phyloP scores from a whole-genome alignment of 345 rosid genomes.

The Eucalyptus sp. region DNA sequence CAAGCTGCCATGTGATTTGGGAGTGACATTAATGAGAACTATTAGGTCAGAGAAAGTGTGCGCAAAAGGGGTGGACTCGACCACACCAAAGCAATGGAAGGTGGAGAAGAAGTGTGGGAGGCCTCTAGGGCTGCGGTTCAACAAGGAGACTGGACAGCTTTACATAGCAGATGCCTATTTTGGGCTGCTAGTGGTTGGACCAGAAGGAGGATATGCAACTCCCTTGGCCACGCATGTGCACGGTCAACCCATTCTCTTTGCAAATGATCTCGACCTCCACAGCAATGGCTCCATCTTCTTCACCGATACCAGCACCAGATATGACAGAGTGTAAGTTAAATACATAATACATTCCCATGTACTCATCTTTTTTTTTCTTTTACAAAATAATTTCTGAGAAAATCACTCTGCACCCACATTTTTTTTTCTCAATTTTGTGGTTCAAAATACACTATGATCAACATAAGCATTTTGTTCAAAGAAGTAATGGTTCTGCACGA shows the following conservation, averaged over 20 bases:
- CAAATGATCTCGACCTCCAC: slow-evolving; percentile 87
- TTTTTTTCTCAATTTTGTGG: neutral
- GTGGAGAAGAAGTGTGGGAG: slow-evolving; percentile 78
- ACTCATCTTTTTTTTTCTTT: neutral
- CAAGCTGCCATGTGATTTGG: neutral
- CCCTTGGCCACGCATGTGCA: slow-evolving; percentile 64
- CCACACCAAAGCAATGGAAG: slow-evolving; percentile 86
- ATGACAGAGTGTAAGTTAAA: slow-evolving; percentile 64
- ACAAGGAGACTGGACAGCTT: slow-evolving; percentile 44
- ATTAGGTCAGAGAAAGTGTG: slow-evolving; percentile 77
- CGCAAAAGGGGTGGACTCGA: slow-evolving; percentile 70
- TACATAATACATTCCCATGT: neutral
- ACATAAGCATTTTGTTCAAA: neutral
- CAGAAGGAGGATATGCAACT: slow-evolving; percentile 74
- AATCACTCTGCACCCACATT: neutral
- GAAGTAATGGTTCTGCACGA: neutral
- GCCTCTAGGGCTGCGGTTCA: slow-evolving; percentile 80
- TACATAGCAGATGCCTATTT: slow-evolving; percentile 93
- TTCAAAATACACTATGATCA: neutral
- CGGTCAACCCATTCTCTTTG: slow-evolving; percentile 69
- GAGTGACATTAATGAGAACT: neutral
- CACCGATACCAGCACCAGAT: slow-evolving; percentile 89
- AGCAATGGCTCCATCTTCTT: slow-evolving; percentile 85
- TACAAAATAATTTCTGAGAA: neutral
- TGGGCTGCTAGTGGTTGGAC: slow-evolving; percentile 77